Evolutionary conservation across 116 monocot species (phyloP), one percentile per base, ranked within the genome.

Genomic region (Trichopus zeylanicus): DNA sequence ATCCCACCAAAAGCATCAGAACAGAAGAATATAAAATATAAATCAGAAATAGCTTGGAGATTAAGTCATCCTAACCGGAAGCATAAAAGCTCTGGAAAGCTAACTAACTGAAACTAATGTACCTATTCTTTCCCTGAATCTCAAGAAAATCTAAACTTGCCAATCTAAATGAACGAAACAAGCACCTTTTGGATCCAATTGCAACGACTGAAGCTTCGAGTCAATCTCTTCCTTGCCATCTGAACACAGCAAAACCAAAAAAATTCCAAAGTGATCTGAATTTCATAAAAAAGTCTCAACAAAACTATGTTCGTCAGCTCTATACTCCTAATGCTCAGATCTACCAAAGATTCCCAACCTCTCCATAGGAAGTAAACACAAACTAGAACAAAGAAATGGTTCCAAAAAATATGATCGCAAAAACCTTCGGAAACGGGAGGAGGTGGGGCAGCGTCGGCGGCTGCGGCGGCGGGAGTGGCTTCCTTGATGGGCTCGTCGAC

Each of bases 151-250:
- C 15, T 37, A 42, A 42, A 15, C 42, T 16, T 16, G 42, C 3
- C 18, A 9, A 42, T 42, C 42, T 42, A 2, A 42, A 42, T n/a
- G 12, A 42, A 42, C 13, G 3, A 13, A 42, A 42, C 13, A 49
- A 30, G 31, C 23, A 77, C 77, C 77, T 58, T 67, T 57, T 30
- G 71, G 25, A 26, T 77, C 77, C 26, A 77, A 61, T 7, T 77
- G 66, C 35, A 77, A 31, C 34, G 67, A 71, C 51, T 71, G 51
- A 32, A 77, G 31, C 6, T 46, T 53, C 23, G 77, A 52, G 24
- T 62, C 28, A 7, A 77, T 38, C 16, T 62, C 67, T 24, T 11
- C 30, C 15, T 46, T 63, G 7, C 4, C 28, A 62, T 63, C 77
- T 77, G 67, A 11, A 72, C 49, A 19, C 22, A 64, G 48, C 8